Evolutionary conservation across 1,284 basidiomycete species (phyloP).

Genomic region (Malassezia nana): DNA sequence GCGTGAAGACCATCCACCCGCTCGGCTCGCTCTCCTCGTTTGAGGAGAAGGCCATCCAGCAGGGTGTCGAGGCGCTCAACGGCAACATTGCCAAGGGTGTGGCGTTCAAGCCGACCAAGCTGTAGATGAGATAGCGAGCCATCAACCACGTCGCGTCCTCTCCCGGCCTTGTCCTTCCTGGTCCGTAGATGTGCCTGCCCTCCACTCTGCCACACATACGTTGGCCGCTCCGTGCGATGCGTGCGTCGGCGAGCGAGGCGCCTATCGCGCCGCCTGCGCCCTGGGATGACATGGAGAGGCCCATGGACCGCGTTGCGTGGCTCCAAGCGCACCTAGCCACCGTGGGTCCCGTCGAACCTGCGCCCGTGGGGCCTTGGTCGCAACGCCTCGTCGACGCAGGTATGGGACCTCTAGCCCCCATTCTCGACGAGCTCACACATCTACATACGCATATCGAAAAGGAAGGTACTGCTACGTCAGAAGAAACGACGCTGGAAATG

Average conservation of each 20-base stretch:
- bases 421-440: neutral
- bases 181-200: too few relatives aligned
- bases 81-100: constrained; percentile 54
- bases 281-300: neutral
- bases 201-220: too few relatives aligned
- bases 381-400: constrained; percentile 1
- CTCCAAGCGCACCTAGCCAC: neutral
- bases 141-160: too few relatives aligned
- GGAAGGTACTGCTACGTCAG: neutral
- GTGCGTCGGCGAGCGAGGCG: too few relatives aligned
- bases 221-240: too few relatives aligned
- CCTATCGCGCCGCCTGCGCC: too few relatives aligned
- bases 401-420: neutral
- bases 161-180: neutral
- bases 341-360: neutral
- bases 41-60: constrained; percentile 52
- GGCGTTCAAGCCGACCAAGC: constrained; percentile 20
- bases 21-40: constrained; percentile 52
- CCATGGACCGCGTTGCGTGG: constrained; percentile 5
- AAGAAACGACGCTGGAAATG: constrained; percentile 4
- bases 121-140: constrained; percentile 8
- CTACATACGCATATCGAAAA: neutral
- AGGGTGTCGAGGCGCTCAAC: constrained; percentile 53
- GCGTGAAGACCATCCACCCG: constrained; percentile 54
- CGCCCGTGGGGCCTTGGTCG: constrained; percentile 8